These are phyloP conservation scores for Hymenoscyphus occultus DNA, from an alignment of 2,329 filamentous ascomycete genomes.

Conservation along the genomic window DNA sequence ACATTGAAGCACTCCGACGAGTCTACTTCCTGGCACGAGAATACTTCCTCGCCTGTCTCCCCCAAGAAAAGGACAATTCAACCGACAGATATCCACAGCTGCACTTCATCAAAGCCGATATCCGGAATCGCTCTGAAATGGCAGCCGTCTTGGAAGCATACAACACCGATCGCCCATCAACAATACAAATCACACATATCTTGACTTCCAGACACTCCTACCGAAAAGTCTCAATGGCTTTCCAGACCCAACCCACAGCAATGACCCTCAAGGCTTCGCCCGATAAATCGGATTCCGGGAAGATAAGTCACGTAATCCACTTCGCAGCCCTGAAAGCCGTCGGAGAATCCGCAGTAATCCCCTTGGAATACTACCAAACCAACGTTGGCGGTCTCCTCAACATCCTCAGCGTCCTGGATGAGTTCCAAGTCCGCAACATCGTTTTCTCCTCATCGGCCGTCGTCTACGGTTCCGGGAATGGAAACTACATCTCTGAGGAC, in stretches of 20 bases:
- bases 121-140: neutral
- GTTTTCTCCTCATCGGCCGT: slow-evolving; percentile 66
- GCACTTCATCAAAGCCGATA: neutral
- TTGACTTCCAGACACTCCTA: neutral
- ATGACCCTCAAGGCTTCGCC: slow-evolving; percentile 23
- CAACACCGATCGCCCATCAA: slow-evolving; percentile 26
- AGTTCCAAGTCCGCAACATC: slow-evolving; percentile 60
- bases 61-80: neutral
- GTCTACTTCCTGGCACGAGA: slow-evolving; percentile 15
- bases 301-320: slow-evolving; percentile 60
- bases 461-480: slow-evolving; percentile 55
- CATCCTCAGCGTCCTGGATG: slow-evolving; percentile 52
- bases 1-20: slow-evolving; percentile 22
- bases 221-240: neutral
- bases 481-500: slow-evolving; percentile 51
- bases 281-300: slow-evolving; percentile 37
- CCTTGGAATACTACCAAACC: slow-evolving; percentile 62
- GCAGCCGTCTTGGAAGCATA: slow-evolving; percentile 31
- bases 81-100: neutral
- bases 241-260: slow-evolving; percentile 14
- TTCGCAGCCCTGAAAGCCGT: slow-evolving; percentile 67
- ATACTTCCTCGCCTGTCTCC: neutral
- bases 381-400: slow-evolving; percentile 62
- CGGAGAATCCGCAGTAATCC: slow-evolving; percentile 56
- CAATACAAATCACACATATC: neutral